A percentile compares a stretch with the other conserved stretches of the same genome.
Conservation (phyloP, 495 filamentous ascomycete genomes). For the Talaromyces proteolyticus region DNA sequence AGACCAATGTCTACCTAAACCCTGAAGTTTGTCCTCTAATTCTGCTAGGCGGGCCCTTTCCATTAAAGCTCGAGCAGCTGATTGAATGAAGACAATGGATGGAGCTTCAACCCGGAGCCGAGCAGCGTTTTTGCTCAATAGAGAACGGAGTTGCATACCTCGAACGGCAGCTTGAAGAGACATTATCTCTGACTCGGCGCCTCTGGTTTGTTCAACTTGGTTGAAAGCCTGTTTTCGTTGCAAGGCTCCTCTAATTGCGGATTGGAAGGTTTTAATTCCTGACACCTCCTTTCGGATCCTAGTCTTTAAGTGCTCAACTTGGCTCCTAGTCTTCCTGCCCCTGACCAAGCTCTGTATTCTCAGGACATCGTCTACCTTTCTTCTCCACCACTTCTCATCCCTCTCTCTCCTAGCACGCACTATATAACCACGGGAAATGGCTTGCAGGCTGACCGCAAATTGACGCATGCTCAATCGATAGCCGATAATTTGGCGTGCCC, state of each 20-base stretch:
- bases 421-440: conserved; percentile 72
- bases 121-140: conserved; percentile 25
- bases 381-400: conserved; percentile 62
- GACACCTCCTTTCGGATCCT: conserved; percentile 51
- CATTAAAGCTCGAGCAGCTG: conserved; percentile 31
- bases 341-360: conserved; percentile 80
- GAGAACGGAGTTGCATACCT: conserved; percentile 40
- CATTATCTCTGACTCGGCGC: conserved; percentile 42
- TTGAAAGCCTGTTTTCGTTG: conserved; percentile 39
- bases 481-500: conserved; percentile 67
- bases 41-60: conserved; percentile 22
- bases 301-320: conserved; percentile 58
- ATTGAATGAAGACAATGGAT: conserved; percentile 41
- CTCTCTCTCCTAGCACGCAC: conserved; percentile 56
- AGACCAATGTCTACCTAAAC: conserved; percentile 18
- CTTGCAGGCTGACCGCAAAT: conserved; percentile 74
- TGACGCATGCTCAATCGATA: conserved; percentile 73
- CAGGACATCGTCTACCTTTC: conserved; percentile 65
- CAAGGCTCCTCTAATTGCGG: conserved; percentile 57
- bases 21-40: conserved; percentile 24
- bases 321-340: conserved; percentile 65
- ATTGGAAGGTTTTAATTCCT: conserved; percentile 54
- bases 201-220: conserved; percentile 39
- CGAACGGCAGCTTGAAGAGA: conserved; percentile 69
- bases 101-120: conserved; percentile 22